Evolutionary conservation across 2,329 filamentous ascomycete genomes (phyloP).

Genomic region (Basipetospora chlamydospora): DNA sequence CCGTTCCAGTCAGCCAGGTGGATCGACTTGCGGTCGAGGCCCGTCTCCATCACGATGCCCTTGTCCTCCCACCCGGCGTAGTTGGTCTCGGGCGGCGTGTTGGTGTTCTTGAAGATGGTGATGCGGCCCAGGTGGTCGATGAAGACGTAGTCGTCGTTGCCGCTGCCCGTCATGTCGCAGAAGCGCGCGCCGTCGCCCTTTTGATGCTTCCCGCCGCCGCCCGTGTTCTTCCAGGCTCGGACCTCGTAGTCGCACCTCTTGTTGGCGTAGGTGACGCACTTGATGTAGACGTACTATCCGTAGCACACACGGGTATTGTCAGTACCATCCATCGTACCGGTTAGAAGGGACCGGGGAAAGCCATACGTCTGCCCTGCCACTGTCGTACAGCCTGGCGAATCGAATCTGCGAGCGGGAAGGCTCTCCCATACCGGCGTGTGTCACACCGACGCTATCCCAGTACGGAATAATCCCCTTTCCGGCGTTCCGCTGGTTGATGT

Average conservation of each 20-base stretch:
- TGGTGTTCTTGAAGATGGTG: neutral
- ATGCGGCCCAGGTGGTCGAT: slow-evolving; percentile 1
- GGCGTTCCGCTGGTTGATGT: slow-evolving; percentile 2
- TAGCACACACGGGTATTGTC: slow-evolving; percentile 4
- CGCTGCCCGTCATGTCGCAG: slow-evolving; percentile 6
- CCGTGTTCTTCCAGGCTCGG: slow-evolving; percentile 4
- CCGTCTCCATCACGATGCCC: neutral
- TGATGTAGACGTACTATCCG: slow-evolving; percentile 9
- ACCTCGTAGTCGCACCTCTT: neutral
- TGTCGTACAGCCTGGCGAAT: slow-evolving; percentile 8
- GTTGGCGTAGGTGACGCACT: slow-evolving; percentile 2
- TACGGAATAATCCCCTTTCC: neutral
- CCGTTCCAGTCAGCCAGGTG: slow-evolving; percentile 6
- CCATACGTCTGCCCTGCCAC: slow-evolving; percentile 7
- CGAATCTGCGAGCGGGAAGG: neutral
- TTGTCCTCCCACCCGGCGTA: neutral
- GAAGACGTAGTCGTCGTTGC: slow-evolving; percentile 7
- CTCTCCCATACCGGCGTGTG: neutral
- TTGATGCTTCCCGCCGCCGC: slow-evolving; percentile 4
- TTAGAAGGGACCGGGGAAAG: no score
- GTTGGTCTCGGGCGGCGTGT: neutral
- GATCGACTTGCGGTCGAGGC: neutral
- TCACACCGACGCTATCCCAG: neutral
- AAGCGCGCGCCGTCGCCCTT: slow-evolving; percentile 5
- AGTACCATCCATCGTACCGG: no score